A percentile compares a stretch with the other conserved stretches of the same genome.
phyloP scores from a whole-genome alignment of 2,329 filamentous ascomycete genomes.

The Colletotrichum filicis region DNA sequence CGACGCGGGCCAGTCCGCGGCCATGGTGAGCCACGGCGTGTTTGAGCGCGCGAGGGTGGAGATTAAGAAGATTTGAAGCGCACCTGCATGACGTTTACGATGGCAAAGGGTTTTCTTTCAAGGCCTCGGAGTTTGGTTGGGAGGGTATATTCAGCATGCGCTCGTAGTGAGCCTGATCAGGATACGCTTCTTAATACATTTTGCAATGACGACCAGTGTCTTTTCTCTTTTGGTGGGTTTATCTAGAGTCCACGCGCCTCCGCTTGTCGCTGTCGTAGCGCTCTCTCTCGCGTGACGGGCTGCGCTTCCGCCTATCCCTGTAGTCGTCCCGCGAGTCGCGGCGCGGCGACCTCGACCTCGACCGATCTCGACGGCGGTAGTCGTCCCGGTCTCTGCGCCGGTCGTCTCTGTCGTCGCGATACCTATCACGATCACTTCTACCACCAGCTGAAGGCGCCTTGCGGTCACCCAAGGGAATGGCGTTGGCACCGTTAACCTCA shows the following conservation, averaged over 20 bases:
- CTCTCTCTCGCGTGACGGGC: constrained; percentile 64
- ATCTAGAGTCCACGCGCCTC: constrained; percentile 59
- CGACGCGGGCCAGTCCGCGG: constrained; percentile 65
- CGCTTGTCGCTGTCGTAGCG: constrained; percentile 70
- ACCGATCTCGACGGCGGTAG: constrained; percentile 47
- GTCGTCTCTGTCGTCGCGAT: constrained; percentile 43
- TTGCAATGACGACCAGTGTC: not conserved
- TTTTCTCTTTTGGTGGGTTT: not conserved
- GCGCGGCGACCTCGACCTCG: constrained; percentile 66
- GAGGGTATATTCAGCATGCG: constrained; percentile 35
- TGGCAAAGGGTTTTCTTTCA: constrained; percentile 6
- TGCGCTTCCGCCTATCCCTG: constrained; percentile 65
- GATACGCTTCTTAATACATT: constrained; percentile 28
- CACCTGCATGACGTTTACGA: not conserved
- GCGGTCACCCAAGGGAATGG: constrained; percentile 74
- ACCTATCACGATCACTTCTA: constrained; percentile 42
- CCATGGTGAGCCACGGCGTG: constrained; percentile 77
- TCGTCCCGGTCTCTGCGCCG: constrained; percentile 47
- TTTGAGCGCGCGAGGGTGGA: constrained; percentile 89
- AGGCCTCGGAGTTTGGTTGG: constrained; percentile 21
- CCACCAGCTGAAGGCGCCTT: constrained; percentile 46
- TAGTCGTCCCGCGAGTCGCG: constrained; percentile 55
- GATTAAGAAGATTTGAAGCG: constrained; percentile 76
- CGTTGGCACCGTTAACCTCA: constrained; percentile 74
- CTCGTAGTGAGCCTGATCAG: constrained; percentile 10